Base-by-base conservation (phyloP, 257 asterid species). In the Plantago ovata region DNA sequence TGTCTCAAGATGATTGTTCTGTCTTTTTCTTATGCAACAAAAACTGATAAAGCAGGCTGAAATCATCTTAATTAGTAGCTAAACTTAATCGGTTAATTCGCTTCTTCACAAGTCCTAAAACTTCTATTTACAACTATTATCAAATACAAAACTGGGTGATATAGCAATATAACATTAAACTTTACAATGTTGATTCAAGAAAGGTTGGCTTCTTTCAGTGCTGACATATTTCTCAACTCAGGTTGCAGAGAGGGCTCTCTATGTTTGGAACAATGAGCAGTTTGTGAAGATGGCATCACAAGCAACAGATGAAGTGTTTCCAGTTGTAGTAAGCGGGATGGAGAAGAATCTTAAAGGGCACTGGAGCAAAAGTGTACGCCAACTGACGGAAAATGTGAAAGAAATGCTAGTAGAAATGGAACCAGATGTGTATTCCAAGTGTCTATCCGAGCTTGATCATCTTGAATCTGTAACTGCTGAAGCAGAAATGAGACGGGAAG, bases 171-270 rank as follows among this genome's bases (percentile, higher is more conserved):
- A 13, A 9, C 14, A 8, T 2, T 39, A 39, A 39, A 2, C 14
- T 39, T 39, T 50, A 23, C 42, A 41, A 14, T 21, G 24, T 28
- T 58, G 21, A 43, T 52, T 11, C 7, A 42, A 71, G 14, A 9
- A 38, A 14, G 0, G 3, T 41, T 22, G 13, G 49, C 49, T 13
- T 20, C 21, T 19, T 7, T 36, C 3, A 12, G 13, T 9, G 23
- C 36, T 38, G 40, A 23, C 20, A 14, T 36, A 46, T 49, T 36
- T 46, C 32, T 28, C 24, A 28, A 50, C 28, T 65, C 71, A 89
- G 96, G 96, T 89, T 14, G 96, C 96, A 9, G 96, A 89, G 69
- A 75, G 94, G 0, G 96, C 94, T 8, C 81, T 85, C 11, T 85
- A 89, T 18, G 72, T 83, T 21, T 89, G 96, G 96, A 89, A 89